Base-by-base conservation (phyloP, 805 yeast genomes). In the Zygosaccharomyces lentus region DNA sequence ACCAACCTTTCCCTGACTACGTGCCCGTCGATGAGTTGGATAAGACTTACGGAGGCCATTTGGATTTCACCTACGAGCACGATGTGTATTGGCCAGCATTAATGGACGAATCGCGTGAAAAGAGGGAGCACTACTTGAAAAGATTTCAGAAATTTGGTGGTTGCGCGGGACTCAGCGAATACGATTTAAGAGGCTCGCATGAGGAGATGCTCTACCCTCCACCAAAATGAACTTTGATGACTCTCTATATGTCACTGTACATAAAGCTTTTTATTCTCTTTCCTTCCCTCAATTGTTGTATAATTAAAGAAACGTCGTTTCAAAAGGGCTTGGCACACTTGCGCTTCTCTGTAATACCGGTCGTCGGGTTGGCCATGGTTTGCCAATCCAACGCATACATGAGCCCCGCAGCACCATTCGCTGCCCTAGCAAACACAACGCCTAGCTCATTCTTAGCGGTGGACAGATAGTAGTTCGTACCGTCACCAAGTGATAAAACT, bases 381-480 rank as follows among this genome's bases (percentile, higher is more conserved):
- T 88, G 90, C 97, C 98, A 93, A 66, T 93, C 98, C 35, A 88
- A 67, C 2, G 99, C 95, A 56, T 82, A 84, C 87, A 93, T 80
- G 45, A 81, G 67, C 30, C 78, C 81, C 2, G 96, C 96, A 3
- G 81, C 80, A 13, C 82, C 83, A 51, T 75, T 78, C 24, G 59
- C 57, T 35, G 83, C 76, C 50, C 76, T 80, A 4, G 98, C 97
- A 64, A 90, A 86, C 1, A 93, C 82, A 3, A 93, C 99, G 2
- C 99, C 99, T 32, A 91, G 70, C 58, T 91, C 96, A 64, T 91
- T 88, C 51, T 83, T 73, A 2, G 96, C 95, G 0, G 99, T 93
- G 6, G 88, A 77, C 51, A 93, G 70, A 64, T 90, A 93, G 62
- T 90, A 93, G 62, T 87, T 87, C 15, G 84, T 75, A 7, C 98